Conservation (phyloP, 768 basidiomycete species). For the Mycena chlorophos region DNA sequence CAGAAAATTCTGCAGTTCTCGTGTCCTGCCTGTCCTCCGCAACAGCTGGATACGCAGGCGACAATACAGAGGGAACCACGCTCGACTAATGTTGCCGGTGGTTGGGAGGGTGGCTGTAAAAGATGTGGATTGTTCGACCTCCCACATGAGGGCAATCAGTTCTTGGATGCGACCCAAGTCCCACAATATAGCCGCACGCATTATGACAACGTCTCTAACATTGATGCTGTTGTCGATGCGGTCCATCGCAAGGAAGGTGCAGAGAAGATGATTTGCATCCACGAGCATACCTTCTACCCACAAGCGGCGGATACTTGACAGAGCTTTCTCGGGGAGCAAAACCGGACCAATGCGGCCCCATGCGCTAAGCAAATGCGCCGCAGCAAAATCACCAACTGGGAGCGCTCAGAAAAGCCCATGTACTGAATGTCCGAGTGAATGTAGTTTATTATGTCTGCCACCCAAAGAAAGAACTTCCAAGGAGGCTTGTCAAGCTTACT, state of each 20-base stretch:
- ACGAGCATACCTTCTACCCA: no score
- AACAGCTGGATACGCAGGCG: background rate
- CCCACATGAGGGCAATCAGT: background rate
- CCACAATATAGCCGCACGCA: background rate
- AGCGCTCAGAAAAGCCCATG: no score
- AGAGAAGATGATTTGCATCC: no score
- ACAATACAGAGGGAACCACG: background rate
- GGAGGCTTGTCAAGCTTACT: background rate
- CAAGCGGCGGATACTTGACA: no score
- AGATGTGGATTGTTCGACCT: background rate
- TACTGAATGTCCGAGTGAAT: no score
- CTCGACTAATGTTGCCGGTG: background rate
- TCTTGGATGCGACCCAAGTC: background rate
- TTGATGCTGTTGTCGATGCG: no score
- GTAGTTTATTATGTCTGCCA: no score
- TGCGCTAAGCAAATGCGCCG: no score
- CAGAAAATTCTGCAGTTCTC: background rate
- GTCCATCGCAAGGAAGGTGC: no score
- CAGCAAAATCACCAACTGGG: no score
- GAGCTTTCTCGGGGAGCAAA: no score
- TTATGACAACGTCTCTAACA: background rate
- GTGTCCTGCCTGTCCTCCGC: background rate
- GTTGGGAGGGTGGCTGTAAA: background rate
- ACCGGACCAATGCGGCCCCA: no score
- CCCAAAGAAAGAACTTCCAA: background rate